Percentiles rank a stretch among this genome's conserved stretches.
These are phyloP conservation scores for Musa troglodytarum DNA, from an alignment of 176 grass and related monocot genomes.

Conservation along the genomic window DNA sequence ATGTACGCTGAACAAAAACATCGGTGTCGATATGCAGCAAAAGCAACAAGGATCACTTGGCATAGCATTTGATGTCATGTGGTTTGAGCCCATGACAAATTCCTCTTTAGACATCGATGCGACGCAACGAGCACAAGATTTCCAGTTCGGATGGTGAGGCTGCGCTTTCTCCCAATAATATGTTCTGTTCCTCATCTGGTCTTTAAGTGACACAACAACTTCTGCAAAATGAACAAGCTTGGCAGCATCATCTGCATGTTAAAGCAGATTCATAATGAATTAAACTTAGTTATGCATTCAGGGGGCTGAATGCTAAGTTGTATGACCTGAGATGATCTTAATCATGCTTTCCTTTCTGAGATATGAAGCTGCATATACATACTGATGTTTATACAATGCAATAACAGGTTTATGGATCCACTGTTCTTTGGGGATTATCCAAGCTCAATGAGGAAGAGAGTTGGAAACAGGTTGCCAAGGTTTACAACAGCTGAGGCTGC, in stretches of 20 bases:
- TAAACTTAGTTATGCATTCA: too few relatives aligned
- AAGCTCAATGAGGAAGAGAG: slow-evolving; percentile 57
- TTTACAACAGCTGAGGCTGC: slow-evolving; percentile 52
- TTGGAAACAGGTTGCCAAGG: slow-evolving; percentile 50
- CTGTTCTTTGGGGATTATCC: slow-evolving; percentile 97
- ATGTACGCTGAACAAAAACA: not conserved
- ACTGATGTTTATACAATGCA: not conserved
- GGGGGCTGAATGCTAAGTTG: too few relatives aligned
- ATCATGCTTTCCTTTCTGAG: too few relatives aligned
- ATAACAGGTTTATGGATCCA: slow-evolving; percentile 71
- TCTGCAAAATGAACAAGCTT: too few relatives aligned
- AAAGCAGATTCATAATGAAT: too few relatives aligned
- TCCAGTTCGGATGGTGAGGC: slow-evolving; percentile 13
- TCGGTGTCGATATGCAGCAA: not conserved
- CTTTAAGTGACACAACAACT: not conserved
- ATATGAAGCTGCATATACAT: too few relatives aligned
- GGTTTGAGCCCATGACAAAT: not conserved
- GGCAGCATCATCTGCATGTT: too few relatives aligned
- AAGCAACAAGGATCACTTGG: slow-evolving; percentile 5
- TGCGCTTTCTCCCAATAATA: not conserved
- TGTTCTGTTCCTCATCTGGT: not conserved
- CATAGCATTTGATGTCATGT: slow-evolving; percentile 17
- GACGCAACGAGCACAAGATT: slow-evolving; percentile 14
- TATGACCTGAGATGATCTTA: too few relatives aligned
- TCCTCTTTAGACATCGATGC: slow-evolving; percentile 1